These are phyloP conservation scores for Podospora anserina DNA, from an alignment of 495 filamentous ascomycete genomes.

Conservation along the genomic window DNA sequence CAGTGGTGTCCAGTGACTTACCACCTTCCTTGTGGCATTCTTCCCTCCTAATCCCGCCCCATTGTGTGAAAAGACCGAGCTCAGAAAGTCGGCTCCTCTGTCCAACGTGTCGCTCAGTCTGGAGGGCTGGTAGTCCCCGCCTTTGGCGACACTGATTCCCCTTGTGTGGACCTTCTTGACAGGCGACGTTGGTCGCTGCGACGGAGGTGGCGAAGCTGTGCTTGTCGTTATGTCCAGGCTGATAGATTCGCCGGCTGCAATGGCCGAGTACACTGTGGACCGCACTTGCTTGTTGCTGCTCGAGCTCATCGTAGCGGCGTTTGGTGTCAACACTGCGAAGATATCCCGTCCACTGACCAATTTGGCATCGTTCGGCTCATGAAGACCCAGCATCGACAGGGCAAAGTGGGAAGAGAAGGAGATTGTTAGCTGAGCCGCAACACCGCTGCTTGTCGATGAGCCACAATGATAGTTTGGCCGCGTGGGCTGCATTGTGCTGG, in stretches of 20 bases:
- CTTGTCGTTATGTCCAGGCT: background rate
- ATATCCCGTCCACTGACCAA: constrained; percentile 42
- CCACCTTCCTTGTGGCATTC: constrained; percentile 37
- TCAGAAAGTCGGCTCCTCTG: constrained; percentile 26
- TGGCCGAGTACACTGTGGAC: background rate
- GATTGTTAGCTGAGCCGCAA: constrained; percentile 30
- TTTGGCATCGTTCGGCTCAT: constrained; percentile 48
- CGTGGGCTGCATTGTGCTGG: background rate
- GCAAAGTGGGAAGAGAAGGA: background rate
- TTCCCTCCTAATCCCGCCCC: constrained; percentile 8
- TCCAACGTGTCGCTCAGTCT: constrained; percentile 31
- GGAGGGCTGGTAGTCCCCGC: constrained; percentile 11
- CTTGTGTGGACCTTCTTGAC: constrained; percentile 11
- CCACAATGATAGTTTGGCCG: constrained; percentile 27
- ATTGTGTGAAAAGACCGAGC: constrained; percentile 20
- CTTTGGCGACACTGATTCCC: constrained; percentile 15
- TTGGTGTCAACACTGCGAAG: constrained; percentile 34
- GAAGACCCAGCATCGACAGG: background rate
- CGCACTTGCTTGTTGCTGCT: background rate
- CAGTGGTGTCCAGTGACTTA: constrained; percentile 55
- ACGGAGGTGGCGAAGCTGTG: background rate
- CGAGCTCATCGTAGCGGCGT: constrained; percentile 39
- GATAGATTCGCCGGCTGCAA: background rate
- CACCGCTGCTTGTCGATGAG: constrained; percentile 30
- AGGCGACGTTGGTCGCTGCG: background rate